Evolutionary conservation across 2,329 filamentous ascomycete species (phyloP).

Genomic region (Stemphylium lycopersici): DNA sequence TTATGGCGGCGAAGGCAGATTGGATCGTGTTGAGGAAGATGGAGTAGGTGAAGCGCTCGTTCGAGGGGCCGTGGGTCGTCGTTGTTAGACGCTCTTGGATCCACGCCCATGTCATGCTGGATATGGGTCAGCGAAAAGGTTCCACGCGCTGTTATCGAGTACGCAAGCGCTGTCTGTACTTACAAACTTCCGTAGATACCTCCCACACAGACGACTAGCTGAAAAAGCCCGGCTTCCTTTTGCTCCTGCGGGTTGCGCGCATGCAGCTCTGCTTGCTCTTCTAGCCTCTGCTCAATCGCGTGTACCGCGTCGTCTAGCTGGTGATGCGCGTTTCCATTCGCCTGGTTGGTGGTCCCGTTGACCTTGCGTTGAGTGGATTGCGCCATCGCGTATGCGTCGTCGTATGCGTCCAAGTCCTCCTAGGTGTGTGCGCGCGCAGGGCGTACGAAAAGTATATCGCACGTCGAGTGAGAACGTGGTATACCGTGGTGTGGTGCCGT

Average conservation of each 20-base stretch:
- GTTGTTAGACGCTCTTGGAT: conserved; percentile 98
- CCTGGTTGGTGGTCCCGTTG: conserved; percentile 17
- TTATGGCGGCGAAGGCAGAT: conserved; percentile 82
- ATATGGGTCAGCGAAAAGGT: background rate
- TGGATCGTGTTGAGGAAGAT: conserved; percentile 97
- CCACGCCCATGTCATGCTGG: conserved; percentile 87
- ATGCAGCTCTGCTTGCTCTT: conserved; percentile 38
- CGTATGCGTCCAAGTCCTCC: background rate
- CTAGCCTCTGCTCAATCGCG: conserved; percentile 39
- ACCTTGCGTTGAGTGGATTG: conserved; percentile 26
- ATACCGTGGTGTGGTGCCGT: too few relatives aligned
- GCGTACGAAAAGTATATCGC: background rate
- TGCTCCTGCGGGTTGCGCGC: conserved; percentile 43
- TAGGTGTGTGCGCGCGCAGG: too few relatives aligned
- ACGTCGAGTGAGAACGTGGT: background rate
- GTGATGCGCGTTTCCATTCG: conserved; percentile 31
- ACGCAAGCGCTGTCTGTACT: conserved; percentile 15
- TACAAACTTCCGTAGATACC: conserved; percentile 98
- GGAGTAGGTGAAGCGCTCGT: conserved; percentile 81
- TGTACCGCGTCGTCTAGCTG: conserved; percentile 35
- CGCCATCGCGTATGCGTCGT: conserved; percentile 31
- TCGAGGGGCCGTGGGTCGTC: conserved; percentile 74
- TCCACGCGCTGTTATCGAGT: background rate
- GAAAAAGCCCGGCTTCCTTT: conserved; percentile 65
- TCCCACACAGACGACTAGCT: conserved; percentile 84